These are phyloP conservation scores for Acanthamoeba triangularis DNA, from an alignment of 208 protist species.

Conservation along the genomic window DNA sequence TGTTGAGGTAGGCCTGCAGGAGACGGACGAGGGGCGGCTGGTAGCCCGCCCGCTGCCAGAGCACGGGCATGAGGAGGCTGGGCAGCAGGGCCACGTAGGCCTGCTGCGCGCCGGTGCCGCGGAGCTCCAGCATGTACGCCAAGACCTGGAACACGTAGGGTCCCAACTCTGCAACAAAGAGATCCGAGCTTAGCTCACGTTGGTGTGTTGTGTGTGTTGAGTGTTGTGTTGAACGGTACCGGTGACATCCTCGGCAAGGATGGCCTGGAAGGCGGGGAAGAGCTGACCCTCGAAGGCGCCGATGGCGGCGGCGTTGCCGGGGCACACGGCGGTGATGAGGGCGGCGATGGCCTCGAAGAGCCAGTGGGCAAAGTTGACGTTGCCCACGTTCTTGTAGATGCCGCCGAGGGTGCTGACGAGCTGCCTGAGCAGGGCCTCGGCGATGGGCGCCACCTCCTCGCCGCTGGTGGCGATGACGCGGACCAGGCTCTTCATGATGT, in stretches of 20 bases:
- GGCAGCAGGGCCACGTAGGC: slow-evolving; percentile 84
- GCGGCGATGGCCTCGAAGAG: slow-evolving; percentile 97
- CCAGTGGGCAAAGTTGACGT: slow-evolving; percentile 97
- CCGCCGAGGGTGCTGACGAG: slow-evolving; percentile 82
- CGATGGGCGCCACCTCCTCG: slow-evolving; percentile 87
- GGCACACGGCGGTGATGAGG: slow-evolving; percentile 91
- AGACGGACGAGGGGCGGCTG: slow-evolving; percentile 88
- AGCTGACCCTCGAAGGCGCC: slow-evolving; percentile 91
- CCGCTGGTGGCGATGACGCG: slow-evolving; percentile 90
- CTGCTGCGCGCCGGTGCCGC: slow-evolving; percentile 75
- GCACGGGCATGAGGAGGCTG: slow-evolving; percentile 71
- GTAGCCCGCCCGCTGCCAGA: slow-evolving; percentile 88
- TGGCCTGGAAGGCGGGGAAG: slow-evolving; percentile 93
- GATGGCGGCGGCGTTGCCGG: not conserved
- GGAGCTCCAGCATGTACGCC: slow-evolving; percentile 95
- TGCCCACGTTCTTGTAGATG: slow-evolving; percentile 95
- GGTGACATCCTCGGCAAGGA: slow-evolving; percentile 94
- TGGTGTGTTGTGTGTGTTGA: not conserved
- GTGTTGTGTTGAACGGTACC: slow-evolving; percentile 68
- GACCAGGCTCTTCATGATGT: slow-evolving; percentile 87
- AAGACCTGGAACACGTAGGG: slow-evolving; percentile 98
- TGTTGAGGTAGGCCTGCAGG: slow-evolving; percentile 84
- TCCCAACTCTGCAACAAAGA: slow-evolving; percentile 93
- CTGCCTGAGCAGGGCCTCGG: slow-evolving; percentile 79
- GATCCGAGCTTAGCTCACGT: not conserved